Evolutionary conservation across 2,329 filamentous ascomycete genomes (phyloP), one percentile per base, ranked within the genome.

Genomic region (Alternaria angustiovoidea): DNA sequence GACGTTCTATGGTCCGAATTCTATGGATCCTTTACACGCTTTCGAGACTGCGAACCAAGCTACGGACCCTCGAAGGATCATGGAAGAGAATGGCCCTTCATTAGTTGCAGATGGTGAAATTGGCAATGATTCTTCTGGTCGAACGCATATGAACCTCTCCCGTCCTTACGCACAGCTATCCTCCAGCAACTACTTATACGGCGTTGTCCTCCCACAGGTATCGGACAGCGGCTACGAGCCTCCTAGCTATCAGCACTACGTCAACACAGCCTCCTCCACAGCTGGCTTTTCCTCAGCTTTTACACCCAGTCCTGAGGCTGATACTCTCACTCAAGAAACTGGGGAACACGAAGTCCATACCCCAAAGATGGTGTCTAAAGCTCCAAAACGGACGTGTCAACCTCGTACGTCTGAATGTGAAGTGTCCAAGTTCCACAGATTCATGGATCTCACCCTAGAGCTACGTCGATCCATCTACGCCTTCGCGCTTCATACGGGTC

Each of bases 401-500:
- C 18, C 18, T 30, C 3, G 18, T 41, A 18, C 4, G 9, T 22
- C 8, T 41, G 18, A 5, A 41, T 6, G 4, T n/a, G 5, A 12
- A 22, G 18, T 42, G 20, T n/a, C 22, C 0, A 56, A 28, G n/a
- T 68, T 69, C 36, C 20, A 48, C 32, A 54, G 41, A 16, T 68
- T 70, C 48, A 52, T 64, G 48, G 28, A 57, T 0, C 61, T 73
- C n/a, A 58, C 70, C 2, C 12, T 12, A 1, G 69, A 72, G 54
- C 22, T 73, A 9, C 66, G 67, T 3, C 46, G 67, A 8, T 44
- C 36, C 7, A 63, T 72, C 20, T 71, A 71, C 53, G 48, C 16
- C 6, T 39, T 55, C 18, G 60, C 52, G 1, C 49, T 73, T 2
- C 34, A 46, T 16, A 61, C 46, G 24, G 56, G 49, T 12, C 34